A percentile compares a stretch with the other conserved stretches of the same genome.
phyloP scores from a whole-genome alignment of 1,284 basidiomycete species.

The Sanghuangporus sanghuang region DNA sequence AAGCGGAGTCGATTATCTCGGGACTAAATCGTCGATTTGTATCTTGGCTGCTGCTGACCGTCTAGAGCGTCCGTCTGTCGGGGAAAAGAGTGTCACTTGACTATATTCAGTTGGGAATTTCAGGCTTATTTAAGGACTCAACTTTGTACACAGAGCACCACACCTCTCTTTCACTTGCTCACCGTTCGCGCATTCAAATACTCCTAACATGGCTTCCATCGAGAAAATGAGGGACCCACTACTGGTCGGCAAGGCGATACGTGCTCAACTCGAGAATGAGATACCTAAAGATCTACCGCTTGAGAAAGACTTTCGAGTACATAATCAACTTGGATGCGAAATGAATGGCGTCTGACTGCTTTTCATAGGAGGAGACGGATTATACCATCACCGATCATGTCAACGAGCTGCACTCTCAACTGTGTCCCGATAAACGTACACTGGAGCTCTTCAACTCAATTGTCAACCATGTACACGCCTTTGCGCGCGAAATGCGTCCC shows the following conservation, averaged over 20 bases:
- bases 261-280: constrained; percentile 32
- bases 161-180: not conserved
- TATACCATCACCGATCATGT: constrained; percentile 22
- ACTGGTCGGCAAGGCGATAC: constrained; percentile 32
- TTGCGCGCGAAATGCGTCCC: constrained; percentile 34
- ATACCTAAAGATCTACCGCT: constrained; percentile 33
- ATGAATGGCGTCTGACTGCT: not conserved
- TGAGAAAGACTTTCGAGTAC: constrained; percentile 31
- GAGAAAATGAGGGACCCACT: constrained; percentile 33
- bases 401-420: constrained; percentile 28
- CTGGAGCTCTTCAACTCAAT: constrained; percentile 32
- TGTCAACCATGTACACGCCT: constrained; percentile 35
- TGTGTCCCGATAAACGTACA: constrained; percentile 31
- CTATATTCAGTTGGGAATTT: not conserved
- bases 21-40: not conserved
- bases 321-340: not conserved
- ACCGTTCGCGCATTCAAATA: not conserved
- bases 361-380: constrained; percentile 7
- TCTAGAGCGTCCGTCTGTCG: not conserved
- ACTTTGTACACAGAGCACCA: not conserved
- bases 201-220: constrained; percentile 3
- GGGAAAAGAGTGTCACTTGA: not conserved
- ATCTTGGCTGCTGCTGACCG: not conserved
- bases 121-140: not conserved
- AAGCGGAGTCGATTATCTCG: not conserved